Evolutionary conservation across 1,284 basidiomycete genomes (phyloP).

Genomic region (Anthracocystis setariae): DNA sequence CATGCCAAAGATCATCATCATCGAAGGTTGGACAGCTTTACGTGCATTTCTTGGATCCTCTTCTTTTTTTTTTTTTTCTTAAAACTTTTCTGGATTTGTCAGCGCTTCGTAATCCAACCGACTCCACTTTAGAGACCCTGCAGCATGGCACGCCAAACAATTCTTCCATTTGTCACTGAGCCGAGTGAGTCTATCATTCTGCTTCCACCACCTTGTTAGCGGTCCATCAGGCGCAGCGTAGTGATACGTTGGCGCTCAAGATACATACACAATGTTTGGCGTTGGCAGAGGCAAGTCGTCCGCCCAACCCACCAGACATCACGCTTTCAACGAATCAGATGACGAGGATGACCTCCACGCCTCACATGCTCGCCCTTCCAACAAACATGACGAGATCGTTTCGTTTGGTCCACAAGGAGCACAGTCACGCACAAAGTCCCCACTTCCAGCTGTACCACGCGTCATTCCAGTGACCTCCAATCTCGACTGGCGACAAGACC

Average conservation of each 20-base stretch:
- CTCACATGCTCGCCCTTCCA: slow-evolving; percentile 7
- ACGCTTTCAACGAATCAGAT: slow-evolving; percentile 30
- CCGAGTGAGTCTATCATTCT: neutral
- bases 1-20: too few species aligned
- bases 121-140: slow-evolving; percentile 34
- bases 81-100: too few species aligned
- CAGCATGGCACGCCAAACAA: slow-evolving; percentile 1
- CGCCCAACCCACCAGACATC: slow-evolving; percentile 6
- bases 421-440: slow-evolving; percentile 10
- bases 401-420: slow-evolving; percentile 33
- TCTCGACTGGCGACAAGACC: slow-evolving; percentile 59
- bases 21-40: too few species aligned
- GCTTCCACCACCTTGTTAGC: neutral
- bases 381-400: slow-evolving; percentile 20
- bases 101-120: slow-evolving; percentile 15
- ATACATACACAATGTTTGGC: slow-evolving; percentile 8
- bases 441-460: slow-evolving; percentile 10
- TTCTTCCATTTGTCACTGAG: neutral
- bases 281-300: neutral
- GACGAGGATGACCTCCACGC: slow-evolving; percentile 14
- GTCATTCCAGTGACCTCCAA: slow-evolving; percentile 51
- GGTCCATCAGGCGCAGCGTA: slow-evolving; percentile 3
- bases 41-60: too few species aligned
- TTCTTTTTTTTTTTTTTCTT: too few species aligned
- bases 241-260: neutral